Conservation (phyloP, 495 filamentous ascomycete species). For the Penicillium turbatum region DNA sequence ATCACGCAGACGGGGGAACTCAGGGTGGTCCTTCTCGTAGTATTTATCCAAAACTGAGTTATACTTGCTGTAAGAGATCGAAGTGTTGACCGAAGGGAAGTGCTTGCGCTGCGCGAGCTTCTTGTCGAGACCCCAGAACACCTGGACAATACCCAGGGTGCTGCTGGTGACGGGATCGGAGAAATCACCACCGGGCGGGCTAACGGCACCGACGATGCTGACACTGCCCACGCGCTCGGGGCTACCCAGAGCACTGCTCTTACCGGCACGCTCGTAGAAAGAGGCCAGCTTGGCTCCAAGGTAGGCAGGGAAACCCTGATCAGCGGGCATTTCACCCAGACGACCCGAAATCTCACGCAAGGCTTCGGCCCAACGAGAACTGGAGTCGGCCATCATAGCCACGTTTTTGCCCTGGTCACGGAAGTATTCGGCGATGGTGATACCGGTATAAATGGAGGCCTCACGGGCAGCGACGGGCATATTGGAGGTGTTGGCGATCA, state of each 20-base stretch:
- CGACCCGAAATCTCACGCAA: constrained; percentile 98
- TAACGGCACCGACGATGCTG: constrained; percentile 97
- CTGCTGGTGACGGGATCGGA: constrained; percentile 94
- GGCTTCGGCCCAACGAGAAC: constrained; percentile 97
- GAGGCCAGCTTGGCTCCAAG: constrained; percentile 93
- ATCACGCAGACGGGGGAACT: constrained; percentile 90
- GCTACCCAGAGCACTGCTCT: constrained; percentile 78
- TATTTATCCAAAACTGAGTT: constrained; percentile 78
- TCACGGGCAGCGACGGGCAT: constrained; percentile 99
- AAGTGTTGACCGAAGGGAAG: constrained; percentile 98
- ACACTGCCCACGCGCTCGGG: constrained; percentile 85
- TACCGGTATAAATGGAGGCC: constrained; percentile 98
- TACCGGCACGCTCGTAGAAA: constrained; percentile 98
- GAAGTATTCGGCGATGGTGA: constrained; percentile 97
- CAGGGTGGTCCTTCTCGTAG: constrained; percentile 88
- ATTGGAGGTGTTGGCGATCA: constrained; percentile 99
- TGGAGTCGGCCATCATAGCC: constrained; percentile 99
- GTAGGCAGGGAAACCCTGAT: constrained; percentile 99
- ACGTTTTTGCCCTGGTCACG: constrained; percentile 97
- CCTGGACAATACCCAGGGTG: constrained; percentile 96
- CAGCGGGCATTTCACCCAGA: constrained; percentile 98
- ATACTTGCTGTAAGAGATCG: constrained; percentile 96
- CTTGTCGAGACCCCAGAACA: constrained; percentile 99
- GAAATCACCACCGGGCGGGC: constrained; percentile 97
- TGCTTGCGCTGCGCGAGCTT: constrained; percentile 98